Evolutionary conservation across 345 rosid species (phyloP).

Genomic region (Salix brachista): DNA sequence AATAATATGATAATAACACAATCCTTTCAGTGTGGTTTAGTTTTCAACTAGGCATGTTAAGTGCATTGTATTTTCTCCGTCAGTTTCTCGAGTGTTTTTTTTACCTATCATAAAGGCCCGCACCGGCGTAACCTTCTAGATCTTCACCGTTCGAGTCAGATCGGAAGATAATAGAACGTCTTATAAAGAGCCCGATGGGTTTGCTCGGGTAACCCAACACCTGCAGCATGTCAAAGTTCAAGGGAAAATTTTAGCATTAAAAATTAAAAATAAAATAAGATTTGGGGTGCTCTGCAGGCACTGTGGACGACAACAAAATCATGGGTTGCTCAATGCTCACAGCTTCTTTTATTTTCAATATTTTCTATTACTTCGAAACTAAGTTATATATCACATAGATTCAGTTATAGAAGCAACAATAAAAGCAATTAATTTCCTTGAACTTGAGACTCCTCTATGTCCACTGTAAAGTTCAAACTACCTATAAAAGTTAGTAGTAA

Average conservation of each 20-base stretch:
- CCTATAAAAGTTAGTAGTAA: neutral
- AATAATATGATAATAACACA: neutral
- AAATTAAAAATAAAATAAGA: neutral
- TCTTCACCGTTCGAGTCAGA: slow-evolving; percentile 99
- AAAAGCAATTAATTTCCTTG: neutral
- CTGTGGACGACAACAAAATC: neutral
- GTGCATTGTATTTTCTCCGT: neutral
- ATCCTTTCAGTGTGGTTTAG: neutral
- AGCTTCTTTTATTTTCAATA: too few relatives aligned
- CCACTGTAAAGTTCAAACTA: neutral
- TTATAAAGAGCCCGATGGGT: slow-evolving; percentile 85
- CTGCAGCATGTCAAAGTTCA: slow-evolving; percentile 38
- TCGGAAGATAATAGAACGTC: slow-evolving; percentile 86
- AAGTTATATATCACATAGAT: neutral
- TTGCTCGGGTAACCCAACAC: slow-evolving; percentile 95
- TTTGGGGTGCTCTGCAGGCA: neutral
- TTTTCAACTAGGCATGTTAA: neutral
- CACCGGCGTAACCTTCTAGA: slow-evolving; percentile 98
- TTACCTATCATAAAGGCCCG: slow-evolving; percentile 99
- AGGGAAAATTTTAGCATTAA: slow-evolving; percentile 5
- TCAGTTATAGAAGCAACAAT: neutral
- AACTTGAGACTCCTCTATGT: neutral
- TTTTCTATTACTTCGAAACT: neutral
- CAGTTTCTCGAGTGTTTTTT: neutral
- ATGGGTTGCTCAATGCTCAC: neutral